Percentiles rank a stretch among this genome's conserved stretches.
phyloP scores from a whole-genome alignment of 768 basidiomycete species.

The Hericium erinaceus region DNA sequence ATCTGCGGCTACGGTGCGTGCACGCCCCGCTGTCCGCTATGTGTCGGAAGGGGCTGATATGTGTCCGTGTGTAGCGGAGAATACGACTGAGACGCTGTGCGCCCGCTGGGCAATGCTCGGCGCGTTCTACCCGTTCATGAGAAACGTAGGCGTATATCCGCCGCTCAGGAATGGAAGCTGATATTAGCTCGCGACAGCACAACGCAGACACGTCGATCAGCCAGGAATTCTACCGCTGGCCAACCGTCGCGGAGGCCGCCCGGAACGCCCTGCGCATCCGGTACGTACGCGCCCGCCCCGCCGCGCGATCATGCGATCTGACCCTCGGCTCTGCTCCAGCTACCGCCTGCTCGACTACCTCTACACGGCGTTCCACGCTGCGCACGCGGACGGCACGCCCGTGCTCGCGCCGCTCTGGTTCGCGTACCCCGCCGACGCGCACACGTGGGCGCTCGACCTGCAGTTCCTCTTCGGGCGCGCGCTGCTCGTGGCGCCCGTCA shows the following conservation, averaged over 20 bases:
- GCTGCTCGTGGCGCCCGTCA: conserved; percentile 62
- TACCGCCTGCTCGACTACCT: conserved; percentile 65
- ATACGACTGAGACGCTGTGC: conserved; percentile 62
- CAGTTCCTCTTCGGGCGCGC: conserved; percentile 65
- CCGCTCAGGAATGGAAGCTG: background rate
- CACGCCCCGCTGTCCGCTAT: background rate
- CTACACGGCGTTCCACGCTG: conserved; percentile 60
- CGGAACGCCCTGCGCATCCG: conserved; percentile 52
- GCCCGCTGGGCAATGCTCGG: conserved; percentile 72
- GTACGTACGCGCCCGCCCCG: conserved; percentile 22
- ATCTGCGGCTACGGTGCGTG: conserved; percentile 55
- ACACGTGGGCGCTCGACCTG: conserved; percentile 50
- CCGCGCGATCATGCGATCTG: background rate
- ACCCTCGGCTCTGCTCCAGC: conserved; percentile 21
- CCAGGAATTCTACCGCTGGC: conserved; percentile 67
- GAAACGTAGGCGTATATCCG: conserved; percentile 40
- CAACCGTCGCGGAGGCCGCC: conserved; percentile 45
- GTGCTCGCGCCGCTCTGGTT: conserved; percentile 58
- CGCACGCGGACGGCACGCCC: conserved; percentile 49
- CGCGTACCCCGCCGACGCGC: conserved; percentile 53
- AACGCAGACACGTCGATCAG: conserved; percentile 41
- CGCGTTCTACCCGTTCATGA: conserved; percentile 74
- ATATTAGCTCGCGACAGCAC: conserved; percentile 30
- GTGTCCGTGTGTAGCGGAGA: conserved; percentile 34
- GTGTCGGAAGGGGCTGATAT: background rate